phyloP scores from a whole-genome alignment of 176 grass and related monocot genomes.

The Carex cristatella region DNA sequence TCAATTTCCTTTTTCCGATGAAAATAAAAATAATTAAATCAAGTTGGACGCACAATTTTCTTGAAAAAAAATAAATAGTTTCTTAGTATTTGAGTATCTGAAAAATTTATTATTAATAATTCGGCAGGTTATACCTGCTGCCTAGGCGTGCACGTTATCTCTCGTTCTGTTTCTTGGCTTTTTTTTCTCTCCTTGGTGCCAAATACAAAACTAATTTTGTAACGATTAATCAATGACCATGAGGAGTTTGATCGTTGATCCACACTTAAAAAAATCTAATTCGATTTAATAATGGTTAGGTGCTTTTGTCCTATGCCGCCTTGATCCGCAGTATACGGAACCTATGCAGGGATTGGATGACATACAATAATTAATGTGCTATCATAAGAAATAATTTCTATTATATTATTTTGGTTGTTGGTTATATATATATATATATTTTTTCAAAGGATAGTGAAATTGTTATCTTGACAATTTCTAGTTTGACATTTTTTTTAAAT shows the following conservation, averaged over 20 bases:
- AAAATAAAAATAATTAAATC: too few species aligned
- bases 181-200: neutral
- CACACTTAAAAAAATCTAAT: neutral
- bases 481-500: too few species aligned
- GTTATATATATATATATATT: too few species aligned
- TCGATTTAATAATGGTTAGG: neutral
- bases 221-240: neutral
- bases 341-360: neutral
- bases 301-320: neutral
- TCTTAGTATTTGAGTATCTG: too few species aligned
- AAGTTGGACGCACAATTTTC: too few species aligned
- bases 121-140: neutral
- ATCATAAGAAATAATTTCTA: neutral
- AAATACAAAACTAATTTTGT: neutral
- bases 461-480: too few species aligned
- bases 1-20: neutral
- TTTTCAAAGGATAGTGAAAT: too few species aligned
- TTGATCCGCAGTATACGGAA: neutral
- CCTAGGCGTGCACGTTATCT: neutral
- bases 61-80: too few species aligned
- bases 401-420: too few species aligned
- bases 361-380: neutral
- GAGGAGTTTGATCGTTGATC: neutral
- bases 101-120: too few species aligned
- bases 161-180: neutral